Evolutionary conservation across 2,329 filamentous ascomycete species (phyloP), one percentile per base, ranked within the genome.

Genomic region (Diaporthe citrichinensis): DNA sequence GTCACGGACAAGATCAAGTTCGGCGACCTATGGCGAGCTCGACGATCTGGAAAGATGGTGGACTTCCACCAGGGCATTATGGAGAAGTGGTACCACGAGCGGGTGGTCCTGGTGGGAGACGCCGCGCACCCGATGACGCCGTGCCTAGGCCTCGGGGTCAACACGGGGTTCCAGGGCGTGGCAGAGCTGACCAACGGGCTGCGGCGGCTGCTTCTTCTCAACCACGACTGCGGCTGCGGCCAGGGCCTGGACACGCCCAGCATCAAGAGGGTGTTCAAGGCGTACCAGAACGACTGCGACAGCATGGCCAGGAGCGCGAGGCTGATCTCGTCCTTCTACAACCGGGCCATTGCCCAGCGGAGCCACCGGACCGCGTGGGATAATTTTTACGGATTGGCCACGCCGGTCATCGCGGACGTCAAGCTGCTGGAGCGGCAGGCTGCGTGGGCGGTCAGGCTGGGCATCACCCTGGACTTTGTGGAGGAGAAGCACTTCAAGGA

Each of bases 21-120:
- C 69, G 46, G 65, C 9, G 72, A 78, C 28, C 65, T 77, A 6
- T 78, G 72, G 69, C 39, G 25, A 5, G 6, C 31, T 0, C 28
- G 61, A 9, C 55, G 61, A 46, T 39, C n/a, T 8, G 59, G 61
- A 4, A 74, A 71, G 25, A 31, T 79, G 71, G 46, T 74, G 10
- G 69, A 76, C n/a, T 69, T 78, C 53, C 71, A 79, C 53, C 76
- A 80, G 41, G 78, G 78, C 2, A 55, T 77, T 1, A 17, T 76
- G 1, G 31, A 67, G 8, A 72, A 73, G 39, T 77, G 78, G 76
- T 76, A 61, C 49, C 76, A 68, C 65, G 71, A 71, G 34, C 67
- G 78, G 4, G 72, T 77, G 4, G 77, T 76, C 2, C 67, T 79
- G 36, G 76, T 77, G 1, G 78, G 78, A 12, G 78, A 78, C 58